phyloP scores from a whole-genome alignment of 179 eudicot species.

The Pouteria campechiana region DNA sequence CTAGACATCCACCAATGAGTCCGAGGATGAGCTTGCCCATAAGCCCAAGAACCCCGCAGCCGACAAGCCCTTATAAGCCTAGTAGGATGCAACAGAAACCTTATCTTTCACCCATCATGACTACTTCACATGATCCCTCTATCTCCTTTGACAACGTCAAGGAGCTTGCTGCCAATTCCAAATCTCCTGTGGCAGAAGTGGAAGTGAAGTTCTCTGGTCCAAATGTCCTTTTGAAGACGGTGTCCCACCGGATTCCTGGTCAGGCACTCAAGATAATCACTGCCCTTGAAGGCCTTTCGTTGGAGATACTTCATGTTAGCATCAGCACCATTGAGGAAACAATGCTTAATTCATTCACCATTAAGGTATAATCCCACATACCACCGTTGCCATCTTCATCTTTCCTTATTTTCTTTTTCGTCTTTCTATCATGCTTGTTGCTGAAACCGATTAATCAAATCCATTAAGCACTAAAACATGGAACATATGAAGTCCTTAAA shows the following conservation, averaged over 20 bases:
- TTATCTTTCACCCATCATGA: conserved; percentile 19
- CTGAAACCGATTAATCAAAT: background rate
- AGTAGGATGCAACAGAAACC: conserved; percentile 11
- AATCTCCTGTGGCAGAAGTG: conserved; percentile 65
- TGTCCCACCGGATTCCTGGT: conserved; percentile 58
- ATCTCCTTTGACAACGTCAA: conserved; percentile 25
- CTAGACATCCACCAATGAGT: conserved; percentile 42
- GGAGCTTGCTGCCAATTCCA: conserved; percentile 72
- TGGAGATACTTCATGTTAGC: conserved; percentile 62
- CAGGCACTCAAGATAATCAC: conserved; percentile 67
- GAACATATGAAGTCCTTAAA: no score
- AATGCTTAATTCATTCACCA: conserved; percentile 74
- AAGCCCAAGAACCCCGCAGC: conserved; percentile 91
- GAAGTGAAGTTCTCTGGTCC: conserved; percentile 85
- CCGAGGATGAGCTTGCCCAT: conserved; percentile 48
- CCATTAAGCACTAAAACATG: no score
- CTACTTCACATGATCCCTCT: conserved; percentile 20
- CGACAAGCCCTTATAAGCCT: conserved; percentile 58
- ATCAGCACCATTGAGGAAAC: conserved; percentile 60
- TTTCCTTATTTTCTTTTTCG: background rate
- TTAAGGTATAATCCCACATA: conserved; percentile 49
- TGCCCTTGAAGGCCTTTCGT: conserved; percentile 50
- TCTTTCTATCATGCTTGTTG: background rate
- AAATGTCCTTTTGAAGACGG: conserved; percentile 60
- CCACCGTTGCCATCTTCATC: background rate